Evolutionary conservation across 306 rosid species (phyloP), one percentile per base, ranked within the genome.

Genomic region (Prunus mira): DNA sequence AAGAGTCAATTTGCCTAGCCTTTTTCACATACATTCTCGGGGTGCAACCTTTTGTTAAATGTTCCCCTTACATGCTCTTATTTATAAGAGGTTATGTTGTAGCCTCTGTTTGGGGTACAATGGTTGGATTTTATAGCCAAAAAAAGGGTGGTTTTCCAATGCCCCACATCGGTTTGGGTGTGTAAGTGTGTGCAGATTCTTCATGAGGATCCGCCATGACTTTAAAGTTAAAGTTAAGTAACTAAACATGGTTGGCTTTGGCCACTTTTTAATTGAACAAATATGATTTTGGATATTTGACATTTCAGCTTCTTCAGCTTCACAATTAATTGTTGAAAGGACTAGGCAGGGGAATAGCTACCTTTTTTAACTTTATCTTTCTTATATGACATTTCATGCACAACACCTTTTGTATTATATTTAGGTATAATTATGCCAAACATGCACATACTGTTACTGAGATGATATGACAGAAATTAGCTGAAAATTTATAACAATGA

Each of bases 401-500:
- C 25, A n/a, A 38, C 24, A 12, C 18, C 18, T 7, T 58, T 22
- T 38, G 13, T 8, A 41, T n/a, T 20, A 32, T 20, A 34, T 24
- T 14, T 20, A 22, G 5, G 55, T 57, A 41, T 57, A 41, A 72
- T 45, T 43, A 25, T 41, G 32, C 55, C 45, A 56, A 24, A 38
- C 46, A 58, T 17, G 9, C 60, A 56, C 49, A 12, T 51, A 43
- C 61, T 68, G 54, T 64, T 7, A 38, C 12, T 68, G 54, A 70
- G 57, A 54, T 24, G 65, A 19, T 19, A 60, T 24, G 20, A 58
- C 69, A 43, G 20, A 58, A 28, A 22, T 19, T 22, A 55, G 25
- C 4, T 9, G 38, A 47, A 28, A 19, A 25, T 50, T 20, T 67
- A 43, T 43, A 45, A 46, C 45, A 79, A 80, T n/a, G 67, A 77